phyloP scores from a whole-genome alignment of 306 rosid species.

The Heteromeles arbutifolia region DNA sequence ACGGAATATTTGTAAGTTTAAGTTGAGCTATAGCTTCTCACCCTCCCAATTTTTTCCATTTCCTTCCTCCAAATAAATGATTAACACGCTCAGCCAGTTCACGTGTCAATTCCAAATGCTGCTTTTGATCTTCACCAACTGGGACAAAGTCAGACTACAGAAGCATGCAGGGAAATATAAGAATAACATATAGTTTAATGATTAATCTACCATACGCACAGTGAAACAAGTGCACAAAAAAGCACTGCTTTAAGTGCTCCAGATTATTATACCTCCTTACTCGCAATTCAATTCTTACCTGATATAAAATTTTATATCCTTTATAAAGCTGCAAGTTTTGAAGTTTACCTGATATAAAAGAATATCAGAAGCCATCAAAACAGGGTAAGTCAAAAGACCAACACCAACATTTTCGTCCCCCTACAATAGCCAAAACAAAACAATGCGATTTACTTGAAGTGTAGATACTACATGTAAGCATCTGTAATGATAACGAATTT shows the following conservation, averaged over 20 bases:
- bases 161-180: slow-evolving; percentile 37
- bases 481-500: background rate
- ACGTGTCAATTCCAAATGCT: slow-evolving; percentile 93
- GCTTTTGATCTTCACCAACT: slow-evolving; percentile 98
- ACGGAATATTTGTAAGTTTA: slow-evolving; percentile 7
- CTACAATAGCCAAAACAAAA: slow-evolving; percentile 42
- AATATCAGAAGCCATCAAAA: slow-evolving; percentile 97
- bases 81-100: slow-evolving; percentile 89
- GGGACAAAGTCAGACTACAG: slow-evolving; percentile 91
- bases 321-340: slow-evolving; percentile 6
- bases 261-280: background rate
- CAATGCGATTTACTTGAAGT: slow-evolving; percentile 16
- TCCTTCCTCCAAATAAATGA: slow-evolving; percentile 85
- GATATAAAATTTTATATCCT: background rate
- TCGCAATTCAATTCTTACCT: background rate
- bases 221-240: slow-evolving; percentile 7
- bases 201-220: slow-evolving; percentile 9
- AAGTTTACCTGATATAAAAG: slow-evolving; percentile 83
- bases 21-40: slow-evolving; percentile 34
- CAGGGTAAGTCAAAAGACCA: slow-evolving; percentile 96
- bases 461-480: background rate
- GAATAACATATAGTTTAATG: slow-evolving; percentile 27
- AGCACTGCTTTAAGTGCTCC: slow-evolving; percentile 2
- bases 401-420: slow-evolving; percentile 97
- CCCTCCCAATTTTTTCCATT: slow-evolving; percentile 99